phyloP scores from a whole-genome alignment of 1,284 basidiomycete genomes.

The Porogramme epimiltina region DNA sequence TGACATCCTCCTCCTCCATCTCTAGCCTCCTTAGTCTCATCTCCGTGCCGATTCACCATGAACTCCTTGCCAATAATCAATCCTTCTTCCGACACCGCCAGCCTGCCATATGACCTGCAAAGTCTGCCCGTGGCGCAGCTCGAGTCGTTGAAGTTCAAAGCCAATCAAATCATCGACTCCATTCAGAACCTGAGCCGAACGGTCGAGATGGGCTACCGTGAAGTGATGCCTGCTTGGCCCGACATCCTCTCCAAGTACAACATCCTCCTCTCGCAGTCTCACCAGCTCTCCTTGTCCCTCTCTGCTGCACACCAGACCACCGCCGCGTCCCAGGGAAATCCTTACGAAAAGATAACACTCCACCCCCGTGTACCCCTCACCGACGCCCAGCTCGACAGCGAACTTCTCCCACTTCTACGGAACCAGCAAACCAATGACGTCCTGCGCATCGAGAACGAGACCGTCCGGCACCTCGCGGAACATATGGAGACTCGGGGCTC shows the following conservation, averaged over 20 bases:
- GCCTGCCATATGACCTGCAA: slow-evolving; percentile 18
- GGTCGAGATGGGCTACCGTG: slow-evolving; percentile 57
- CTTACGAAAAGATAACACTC: slow-evolving; percentile 63
- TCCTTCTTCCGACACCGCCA: too few relatives aligned
- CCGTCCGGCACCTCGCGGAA: slow-evolving; percentile 66
- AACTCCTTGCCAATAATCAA: too few relatives aligned
- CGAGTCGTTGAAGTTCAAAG: slow-evolving; percentile 73
- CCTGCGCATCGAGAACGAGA: slow-evolving; percentile 63
- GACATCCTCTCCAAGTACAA: slow-evolving; percentile 84
- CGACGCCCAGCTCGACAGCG: slow-evolving; percentile 68
- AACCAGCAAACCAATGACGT: slow-evolving; percentile 79
- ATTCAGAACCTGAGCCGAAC: slow-evolving; percentile 64
- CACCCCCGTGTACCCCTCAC: slow-evolving; percentile 60
- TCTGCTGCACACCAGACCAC: slow-evolving; percentile 37
- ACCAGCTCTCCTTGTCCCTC: slow-evolving; percentile 66
- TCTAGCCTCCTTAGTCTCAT: too few relatives aligned
- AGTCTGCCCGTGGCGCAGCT: slow-evolving; percentile 50
- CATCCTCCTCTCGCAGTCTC: slow-evolving; percentile 76
- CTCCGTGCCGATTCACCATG: too few relatives aligned
- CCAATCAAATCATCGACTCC: slow-evolving; percentile 74
- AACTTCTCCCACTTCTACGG: slow-evolving; percentile 69
- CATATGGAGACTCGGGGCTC: slow-evolving; percentile 65
- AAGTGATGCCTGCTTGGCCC: slow-evolving; percentile 72
- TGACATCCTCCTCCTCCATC: too few relatives aligned
- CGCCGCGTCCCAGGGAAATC: slow-evolving; percentile 35